Percentiles rank a stretch among this genome's conserved stretches.
phyloP scores from a whole-genome alignment of 1,139 yeast species.

The Scheffersomyces insectosa region DNA sequence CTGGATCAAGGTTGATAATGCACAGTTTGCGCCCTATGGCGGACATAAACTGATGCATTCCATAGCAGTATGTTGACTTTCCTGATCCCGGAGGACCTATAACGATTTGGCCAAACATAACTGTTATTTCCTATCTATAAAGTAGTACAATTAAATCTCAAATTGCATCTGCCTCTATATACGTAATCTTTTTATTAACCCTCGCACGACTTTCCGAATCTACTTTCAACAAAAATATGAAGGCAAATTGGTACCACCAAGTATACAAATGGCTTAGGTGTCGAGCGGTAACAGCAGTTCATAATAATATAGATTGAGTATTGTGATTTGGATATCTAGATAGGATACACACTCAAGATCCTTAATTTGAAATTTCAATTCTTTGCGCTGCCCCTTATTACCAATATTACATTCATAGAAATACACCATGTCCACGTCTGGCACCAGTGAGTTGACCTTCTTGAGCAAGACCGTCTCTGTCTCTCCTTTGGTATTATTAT shows the following conservation, averaged over 20 bases:
- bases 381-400: no score
- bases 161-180: no score
- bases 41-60: constrained; percentile 85
- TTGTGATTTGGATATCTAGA: no score
- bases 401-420: no score
- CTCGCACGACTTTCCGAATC: background rate
- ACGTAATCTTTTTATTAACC: background rate
- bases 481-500: constrained; percentile 90
- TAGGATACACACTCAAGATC: no score
- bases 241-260: background rate
- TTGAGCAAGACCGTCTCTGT: constrained; percentile 73
- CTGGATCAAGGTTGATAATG: constrained; percentile 89
- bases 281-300: no score
- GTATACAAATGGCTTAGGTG: no score
- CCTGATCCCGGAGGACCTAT: constrained; percentile 99
- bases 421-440: constrained; percentile 17
- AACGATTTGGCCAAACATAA: constrained; percentile 84
- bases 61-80: constrained; percentile 91
- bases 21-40: constrained; percentile 91
- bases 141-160: no score
- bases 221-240: background rate
- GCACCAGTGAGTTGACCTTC: constrained; percentile 33
- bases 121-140: no score
- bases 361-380: no score
- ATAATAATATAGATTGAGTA: no score